Evolutionary conservation across 2,329 filamentous ascomycete genomes (phyloP), one percentile per base, ranked within the genome.

Genomic region (Dactylonectria estremocensis): DNA sequence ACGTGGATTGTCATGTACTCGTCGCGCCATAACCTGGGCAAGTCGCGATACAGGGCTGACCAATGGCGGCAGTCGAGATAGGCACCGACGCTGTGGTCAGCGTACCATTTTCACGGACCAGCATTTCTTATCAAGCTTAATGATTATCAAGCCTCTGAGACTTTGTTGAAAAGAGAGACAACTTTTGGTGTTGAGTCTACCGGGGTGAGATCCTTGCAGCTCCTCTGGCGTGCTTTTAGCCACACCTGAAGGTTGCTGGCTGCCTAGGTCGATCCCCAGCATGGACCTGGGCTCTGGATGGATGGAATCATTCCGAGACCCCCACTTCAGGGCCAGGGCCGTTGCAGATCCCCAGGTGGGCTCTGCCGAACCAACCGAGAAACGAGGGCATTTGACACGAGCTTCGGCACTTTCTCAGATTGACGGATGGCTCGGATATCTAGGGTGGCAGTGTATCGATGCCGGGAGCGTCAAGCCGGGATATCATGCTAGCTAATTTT

Each of bases 301-400:
- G 40, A n/a, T 43, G 40, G 40, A 43, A 43, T 43, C 40, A 43
- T 43, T n/a, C 40, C 40, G 40, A 43, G 40, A n/a, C 40, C 40
- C 40, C 16, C 40, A n/a, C 24, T 28, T 28, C 24, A 28, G 24
- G 5, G 8, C 14, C 8, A n/a, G n/a, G 40, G 16, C 10, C 35
- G 10, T 37, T 43, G 40, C 40, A 5, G 40, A 43, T 43, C 40
- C 7, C 16, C 14, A 43, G 14, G 40, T n/a, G 40, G 16, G 35
- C 5, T 9, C 9, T 43, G 40, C 40, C 40, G 40, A 43, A 43
- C 14, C 16, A n/a, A 14, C 40, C 40, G 40, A 43, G 40, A 43
- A 43, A 43, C 40, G n/a, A 43, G 7, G 7, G 14, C 40, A 5
- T n/a, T 3, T n/a, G 5, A n/a, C 14, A 8, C 40, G 16, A 16